Evolutionary conservation across 2,329 filamentous ascomycete genomes (phyloP).

Genomic region (Colletotrichum sp.): DNA sequence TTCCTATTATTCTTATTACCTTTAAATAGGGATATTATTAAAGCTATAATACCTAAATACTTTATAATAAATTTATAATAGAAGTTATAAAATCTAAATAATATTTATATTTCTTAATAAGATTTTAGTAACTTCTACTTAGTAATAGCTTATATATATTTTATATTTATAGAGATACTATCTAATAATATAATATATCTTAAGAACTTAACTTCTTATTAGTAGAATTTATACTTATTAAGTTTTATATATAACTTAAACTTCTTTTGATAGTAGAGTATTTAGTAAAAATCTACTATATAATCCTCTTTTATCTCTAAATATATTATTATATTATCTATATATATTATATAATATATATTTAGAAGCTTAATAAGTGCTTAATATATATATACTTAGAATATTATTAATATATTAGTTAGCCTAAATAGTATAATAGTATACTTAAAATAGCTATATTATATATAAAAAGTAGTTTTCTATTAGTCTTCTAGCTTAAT

Average conservation of each 20-base stretch:
- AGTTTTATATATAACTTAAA: neutral
- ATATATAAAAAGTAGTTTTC: neutral
- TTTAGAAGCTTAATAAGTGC: neutral
- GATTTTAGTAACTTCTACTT: neutral
- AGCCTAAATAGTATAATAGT: neutral
- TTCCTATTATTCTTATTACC: too few species aligned
- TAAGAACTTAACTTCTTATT: neutral
- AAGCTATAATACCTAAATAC: neutral
- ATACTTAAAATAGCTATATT: neutral
- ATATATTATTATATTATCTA: neutral
- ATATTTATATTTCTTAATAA: neutral
- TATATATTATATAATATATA: neutral
- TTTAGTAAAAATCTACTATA: neutral
- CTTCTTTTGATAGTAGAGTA: neutral
- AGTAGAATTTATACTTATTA: neutral
- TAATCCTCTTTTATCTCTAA: neutral
- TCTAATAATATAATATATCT: neutral
- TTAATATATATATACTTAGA: neutral
- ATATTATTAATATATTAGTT: neutral
- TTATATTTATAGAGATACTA: neutral
- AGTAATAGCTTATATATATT: neutral
- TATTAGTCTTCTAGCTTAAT: neutral
- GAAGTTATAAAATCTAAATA: neutral
- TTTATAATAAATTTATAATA: neutral
- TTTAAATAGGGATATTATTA: too few species aligned